Conservation (phyloP, 164 flowering plant genomes). For the Buxus sempervirens region DNA sequence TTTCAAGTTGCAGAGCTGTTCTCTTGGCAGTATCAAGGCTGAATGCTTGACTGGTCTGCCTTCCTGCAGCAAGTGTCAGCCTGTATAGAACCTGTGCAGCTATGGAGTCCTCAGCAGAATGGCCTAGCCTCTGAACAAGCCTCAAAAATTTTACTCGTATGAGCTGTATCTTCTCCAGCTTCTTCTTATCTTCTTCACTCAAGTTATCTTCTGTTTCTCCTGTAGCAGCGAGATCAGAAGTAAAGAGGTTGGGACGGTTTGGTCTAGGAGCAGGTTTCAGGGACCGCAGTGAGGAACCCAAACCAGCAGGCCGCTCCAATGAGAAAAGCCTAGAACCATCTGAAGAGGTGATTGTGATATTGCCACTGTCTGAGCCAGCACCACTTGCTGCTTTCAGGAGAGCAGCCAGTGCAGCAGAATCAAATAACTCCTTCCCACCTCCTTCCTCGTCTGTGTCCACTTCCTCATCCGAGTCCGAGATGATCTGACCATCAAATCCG, state of each 20-base stretch:
- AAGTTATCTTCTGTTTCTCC: conserved; percentile 50
- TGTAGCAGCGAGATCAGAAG: conserved; percentile 25
- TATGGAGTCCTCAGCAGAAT: conserved; percentile 72
- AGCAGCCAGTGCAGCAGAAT: conserved; percentile 88
- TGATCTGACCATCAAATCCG: conserved; percentile 73
- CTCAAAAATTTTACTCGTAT: conserved; percentile 82
- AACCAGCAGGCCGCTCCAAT: conserved; percentile 89
- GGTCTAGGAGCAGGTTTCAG: conserved; percentile 56
- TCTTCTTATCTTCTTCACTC: conserved; percentile 74
- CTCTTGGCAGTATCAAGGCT: conserved; percentile 70
- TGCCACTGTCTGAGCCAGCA: conserved; percentile 51
- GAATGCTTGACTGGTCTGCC: conserved; percentile 47
- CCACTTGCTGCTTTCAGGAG: conserved; percentile 79
- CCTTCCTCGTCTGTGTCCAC: conserved; percentile 80
- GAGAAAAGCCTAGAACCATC: conserved; percentile 85
- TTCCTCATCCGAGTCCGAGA: conserved; percentile 87
- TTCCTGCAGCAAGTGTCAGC: conserved; percentile 65
- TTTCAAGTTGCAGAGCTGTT: conserved; percentile 64
- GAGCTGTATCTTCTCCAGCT: conserved; percentile 65
- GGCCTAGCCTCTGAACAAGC: conserved; percentile 75
- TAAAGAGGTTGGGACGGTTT: conserved; percentile 42
- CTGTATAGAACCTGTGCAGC: conserved; percentile 84
- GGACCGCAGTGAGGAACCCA: conserved; percentile 68
- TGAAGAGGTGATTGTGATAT: conserved; percentile 53
- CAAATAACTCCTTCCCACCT: conserved; percentile 72